phyloP scores from a whole-genome alignment of 352 stramenopile genomes.

The Thraustotheca clavata region DNA sequence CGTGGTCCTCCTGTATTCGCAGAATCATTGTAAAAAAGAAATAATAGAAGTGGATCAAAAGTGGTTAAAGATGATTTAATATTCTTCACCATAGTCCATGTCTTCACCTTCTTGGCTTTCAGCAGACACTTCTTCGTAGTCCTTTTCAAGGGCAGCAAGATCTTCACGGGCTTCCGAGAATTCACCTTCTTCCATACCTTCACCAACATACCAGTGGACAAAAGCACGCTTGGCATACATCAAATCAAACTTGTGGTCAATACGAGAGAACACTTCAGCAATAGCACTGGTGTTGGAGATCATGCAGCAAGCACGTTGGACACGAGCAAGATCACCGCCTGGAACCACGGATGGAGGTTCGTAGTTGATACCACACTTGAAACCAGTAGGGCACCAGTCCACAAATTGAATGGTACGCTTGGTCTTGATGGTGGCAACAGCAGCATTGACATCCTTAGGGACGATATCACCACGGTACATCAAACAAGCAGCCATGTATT shows the following conservation, averaged over 20 bases:
- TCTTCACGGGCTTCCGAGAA: conserved; percentile 97
- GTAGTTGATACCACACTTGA: conserved; percentile 22
- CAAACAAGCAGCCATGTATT: conserved; percentile 94
- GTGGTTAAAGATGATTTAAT: too few species aligned
- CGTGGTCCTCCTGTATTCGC: background rate
- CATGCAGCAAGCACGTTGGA: conserved; percentile 16
- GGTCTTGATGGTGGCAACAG: conserved; percentile 93
- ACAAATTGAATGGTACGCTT: conserved; percentile 95
- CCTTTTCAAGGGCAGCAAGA: conserved; percentile 96
- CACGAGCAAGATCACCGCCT: conserved; percentile 15
- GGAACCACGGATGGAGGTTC: conserved; percentile 16
- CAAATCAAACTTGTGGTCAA: conserved; percentile 99
- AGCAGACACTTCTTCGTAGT: conserved; percentile 97
- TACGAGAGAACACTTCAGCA: conserved; percentile 92
- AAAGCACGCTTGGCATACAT: conserved; percentile 99
- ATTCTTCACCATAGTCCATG: conserved; percentile 79
- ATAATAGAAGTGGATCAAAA: too few species aligned
- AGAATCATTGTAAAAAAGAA: too few species aligned
- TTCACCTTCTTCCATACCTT: conserved; percentile 98
- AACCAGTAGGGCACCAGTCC: conserved; percentile 85
- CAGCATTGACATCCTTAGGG: conserved; percentile 83
- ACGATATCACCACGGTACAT: conserved; percentile 91
- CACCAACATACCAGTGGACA: conserved; percentile 97
- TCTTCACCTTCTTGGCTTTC: conserved; percentile 93
- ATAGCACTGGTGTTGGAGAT: conserved; percentile 20